A percentile compares a stretch with the other conserved stretches of the same genome.
Conservation (phyloP, 176 grass and related monocot species). For the Zoysia pacifica region DNA sequence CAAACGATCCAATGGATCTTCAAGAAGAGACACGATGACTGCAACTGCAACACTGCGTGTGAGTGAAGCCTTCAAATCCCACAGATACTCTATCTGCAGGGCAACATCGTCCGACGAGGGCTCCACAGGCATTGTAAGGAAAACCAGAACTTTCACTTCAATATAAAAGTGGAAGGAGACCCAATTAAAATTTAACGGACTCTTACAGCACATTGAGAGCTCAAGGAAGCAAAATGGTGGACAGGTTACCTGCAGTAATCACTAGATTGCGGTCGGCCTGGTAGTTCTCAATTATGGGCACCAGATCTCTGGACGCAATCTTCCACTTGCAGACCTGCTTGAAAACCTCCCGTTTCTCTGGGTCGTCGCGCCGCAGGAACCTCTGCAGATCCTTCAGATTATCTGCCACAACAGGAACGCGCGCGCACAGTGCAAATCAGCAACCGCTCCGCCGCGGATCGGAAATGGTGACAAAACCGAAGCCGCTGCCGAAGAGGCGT, state of each 20-base stretch:
- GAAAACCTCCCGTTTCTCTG: constrained; percentile 69
- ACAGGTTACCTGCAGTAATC: constrained; percentile 55
- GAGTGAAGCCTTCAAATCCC: constrained; percentile 84
- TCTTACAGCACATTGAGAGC: neutral
- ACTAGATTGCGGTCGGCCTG: constrained; percentile 69
- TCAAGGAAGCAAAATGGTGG: neutral
- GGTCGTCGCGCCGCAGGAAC: constrained; percentile 71
- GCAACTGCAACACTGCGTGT: constrained; percentile 63
- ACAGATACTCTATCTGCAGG: constrained; percentile 88
- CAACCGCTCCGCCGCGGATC: neutral
- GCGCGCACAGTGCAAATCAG: neutral
- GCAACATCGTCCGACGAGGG: constrained; percentile 67
- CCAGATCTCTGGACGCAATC: constrained; percentile 63
- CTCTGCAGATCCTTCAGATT: constrained; percentile 81
- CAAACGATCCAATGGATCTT: constrained; percentile 82
- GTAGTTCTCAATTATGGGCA: constrained; percentile 77
- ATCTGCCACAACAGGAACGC: constrained; percentile 44
- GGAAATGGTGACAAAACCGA: constrained; percentile 8
- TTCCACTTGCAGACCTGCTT: constrained; percentile 89
- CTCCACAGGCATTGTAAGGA: constrained; percentile 92
- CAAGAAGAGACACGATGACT: constrained; percentile 85
- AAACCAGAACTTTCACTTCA: constrained; percentile 95
- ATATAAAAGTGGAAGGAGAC: neutral
- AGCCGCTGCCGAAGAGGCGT: neutral
- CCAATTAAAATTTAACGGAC: neutral